Evolutionary conservation across 371 early-diverging fungal genomes (phyloP).

Genomic region (Rhizopus delemar): DNA sequence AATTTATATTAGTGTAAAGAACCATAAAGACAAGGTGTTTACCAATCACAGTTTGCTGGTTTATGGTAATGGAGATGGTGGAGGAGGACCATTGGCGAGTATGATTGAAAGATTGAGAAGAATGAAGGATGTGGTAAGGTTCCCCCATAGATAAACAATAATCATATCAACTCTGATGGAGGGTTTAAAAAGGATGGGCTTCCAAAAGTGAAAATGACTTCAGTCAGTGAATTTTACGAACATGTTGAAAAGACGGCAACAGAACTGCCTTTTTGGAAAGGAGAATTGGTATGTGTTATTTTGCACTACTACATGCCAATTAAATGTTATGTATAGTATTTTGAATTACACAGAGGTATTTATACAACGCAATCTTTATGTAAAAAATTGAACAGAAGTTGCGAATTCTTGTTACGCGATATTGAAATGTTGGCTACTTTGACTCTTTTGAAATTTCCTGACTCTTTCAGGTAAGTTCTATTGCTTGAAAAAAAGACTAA

Average conservation of each 20-base stretch:
- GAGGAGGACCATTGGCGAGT: constrained; percentile 84
- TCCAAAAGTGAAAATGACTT: constrained; percentile 69
- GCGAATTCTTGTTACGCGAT: constrained; percentile 80
- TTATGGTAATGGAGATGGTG: constrained; percentile 96
- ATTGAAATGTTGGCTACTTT: constrained; percentile 72
- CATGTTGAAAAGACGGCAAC: constrained; percentile 64
- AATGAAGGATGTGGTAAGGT: constrained; percentile 62
- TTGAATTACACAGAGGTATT: constrained; percentile 93
- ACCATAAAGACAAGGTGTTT: constrained; percentile 81
- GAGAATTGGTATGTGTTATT: constrained; percentile 70
- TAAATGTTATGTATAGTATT: constrained; percentile 57
- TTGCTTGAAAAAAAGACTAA: background rate
- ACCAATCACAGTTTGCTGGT: constrained; percentile 83
- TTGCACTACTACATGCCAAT: background rate
- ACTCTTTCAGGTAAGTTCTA: constrained; percentile 18
- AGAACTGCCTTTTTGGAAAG: constrained; percentile 85
- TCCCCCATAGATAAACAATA: background rate
- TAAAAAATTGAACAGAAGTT: constrained; percentile 79
- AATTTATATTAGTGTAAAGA: constrained; percentile 56
- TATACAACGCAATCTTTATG: constrained; percentile 86
- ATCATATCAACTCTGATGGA: background rate
- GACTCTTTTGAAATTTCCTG: constrained; percentile 29
- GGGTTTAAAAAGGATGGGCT: constrained; percentile 58
- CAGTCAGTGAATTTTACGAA: constrained; percentile 79
- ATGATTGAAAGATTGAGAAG: constrained; percentile 84